These are phyloP conservation scores for Zychaea mexicana DNA, from an alignment of 371 early-diverging fungal genomes.

Conservation along the genomic window DNA sequence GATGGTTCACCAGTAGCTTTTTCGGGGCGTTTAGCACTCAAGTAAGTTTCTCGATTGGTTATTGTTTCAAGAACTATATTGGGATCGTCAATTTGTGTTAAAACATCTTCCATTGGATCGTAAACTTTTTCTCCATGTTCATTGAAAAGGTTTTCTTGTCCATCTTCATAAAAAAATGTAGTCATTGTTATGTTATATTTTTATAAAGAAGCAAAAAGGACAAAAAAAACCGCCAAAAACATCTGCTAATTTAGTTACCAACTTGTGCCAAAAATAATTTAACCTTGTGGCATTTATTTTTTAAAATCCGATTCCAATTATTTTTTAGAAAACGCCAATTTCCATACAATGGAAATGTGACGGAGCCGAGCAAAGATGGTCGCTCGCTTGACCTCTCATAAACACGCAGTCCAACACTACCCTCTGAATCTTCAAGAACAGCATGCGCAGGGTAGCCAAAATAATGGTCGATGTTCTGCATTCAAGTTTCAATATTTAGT, in stretches of 20 bases:
- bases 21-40: not conserved
- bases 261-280: no score
- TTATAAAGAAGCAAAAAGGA: no score
- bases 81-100: constrained; percentile 1
- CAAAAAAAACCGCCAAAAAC: not conserved
- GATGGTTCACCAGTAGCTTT: not conserved
- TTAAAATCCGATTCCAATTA: no score
- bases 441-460: constrained; percentile 18
- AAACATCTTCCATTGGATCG: constrained; percentile 10
- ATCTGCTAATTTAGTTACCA: no score
- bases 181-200: no score
- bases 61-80: constrained; percentile 7
- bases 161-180: constrained; percentile 4
- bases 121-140: constrained; percentile 4
- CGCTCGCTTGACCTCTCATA: not conserved
- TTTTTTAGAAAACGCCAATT: no score
- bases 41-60: not conserved
- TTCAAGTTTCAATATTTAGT: not conserved
- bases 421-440: constrained; percentile 5
- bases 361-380: not conserved
- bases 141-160: constrained; percentile 1
- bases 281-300: no score
- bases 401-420: not conserved
- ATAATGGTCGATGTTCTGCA: constrained; percentile 32
- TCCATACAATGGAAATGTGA: no score